These are phyloP conservation scores for Pyrus hybrid DNA, from an alignment of 331 rosid genomes.

Conservation along the genomic window DNA sequence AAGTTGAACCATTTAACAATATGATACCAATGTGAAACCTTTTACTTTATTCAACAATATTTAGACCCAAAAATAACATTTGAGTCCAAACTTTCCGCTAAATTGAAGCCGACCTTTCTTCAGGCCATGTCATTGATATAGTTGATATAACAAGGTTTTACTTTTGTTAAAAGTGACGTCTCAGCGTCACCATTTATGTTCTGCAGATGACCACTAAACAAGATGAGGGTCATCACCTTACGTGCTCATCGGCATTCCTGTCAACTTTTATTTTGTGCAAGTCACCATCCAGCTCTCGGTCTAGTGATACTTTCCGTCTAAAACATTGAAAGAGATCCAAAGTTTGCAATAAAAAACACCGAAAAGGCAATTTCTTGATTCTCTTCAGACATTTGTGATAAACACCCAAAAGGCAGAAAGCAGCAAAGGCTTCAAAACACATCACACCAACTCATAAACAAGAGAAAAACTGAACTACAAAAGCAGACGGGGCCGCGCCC, in stretches of 20 bases:
- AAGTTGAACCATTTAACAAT: no score
- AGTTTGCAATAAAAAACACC: not conserved
- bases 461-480: not conserved
- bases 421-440: not conserved
- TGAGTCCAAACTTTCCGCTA: no score
- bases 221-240: not conserved
- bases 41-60: no score
- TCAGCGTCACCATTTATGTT: not conserved
- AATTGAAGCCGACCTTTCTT: no score
- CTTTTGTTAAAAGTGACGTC: not conserved
- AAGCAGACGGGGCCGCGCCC: not conserved
- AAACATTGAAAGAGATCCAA: not conserved
- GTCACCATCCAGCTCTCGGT: not conserved
- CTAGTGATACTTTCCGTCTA: not conserved
- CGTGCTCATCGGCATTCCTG: not conserved
- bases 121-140: no score
- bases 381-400: not conserved
- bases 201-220: not conserved
- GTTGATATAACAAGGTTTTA: no score
- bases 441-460: not conserved
- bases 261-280: not conserved
- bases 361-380: not conserved
- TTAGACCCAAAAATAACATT: no score
- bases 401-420: not conserved
- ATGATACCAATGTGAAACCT: fast-evolving